Base-by-base conservation (phyloP, 2,329 filamentous ascomycete species). In the Colletotrichum orchidophilum region DNA sequence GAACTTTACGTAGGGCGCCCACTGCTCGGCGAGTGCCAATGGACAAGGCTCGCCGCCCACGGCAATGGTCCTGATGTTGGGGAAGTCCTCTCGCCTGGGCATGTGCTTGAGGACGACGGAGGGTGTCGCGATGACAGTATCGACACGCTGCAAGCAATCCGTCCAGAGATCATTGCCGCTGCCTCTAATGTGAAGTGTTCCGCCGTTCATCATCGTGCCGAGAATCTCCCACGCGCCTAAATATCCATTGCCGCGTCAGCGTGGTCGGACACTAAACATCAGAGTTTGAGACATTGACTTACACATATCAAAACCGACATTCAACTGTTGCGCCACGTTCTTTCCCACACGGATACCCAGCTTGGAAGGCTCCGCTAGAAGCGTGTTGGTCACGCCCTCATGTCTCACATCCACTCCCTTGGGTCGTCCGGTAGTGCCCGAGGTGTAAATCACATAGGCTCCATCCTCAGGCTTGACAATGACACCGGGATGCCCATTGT, bases 261-360 rank as follows among this genome's bases (percentile, higher is more conserved):
- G 65, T 29, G 60, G 66, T 31, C 46, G 27, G 21, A 29, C n/a
- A 29, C 12, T 1, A 21, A 5, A n/a, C 7, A 3, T 21, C 63
- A 53, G 50, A 61, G 66, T 24, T 39, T 7, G 21, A 60, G 63
- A 57, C 70, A 70, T 64, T 15, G 46, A 79, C 86, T 75, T 81
- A 89, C 88, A 87, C 87, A 90, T 90, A 73, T 90, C 88, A 72
- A 90, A 91, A 53, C 86, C 87, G 54, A 91, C 85, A 71, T 87
- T 90, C 50, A 90, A 80, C 7, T 90, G 81, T 66, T 88, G 87
- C 3, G 85, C 87, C 8, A 90, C 88, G 13, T 83, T 83, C 12
- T 82, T 85, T 13, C 88, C 88, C 2, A 81, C 77, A 12, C 74
- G 78, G 61, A 90, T 86, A 3, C 83, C 85, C 18, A 91, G 76